Evolutionary conservation across 768 basidiomycete genomes (phyloP).

Genomic region (Sutorius australiensis): DNA sequence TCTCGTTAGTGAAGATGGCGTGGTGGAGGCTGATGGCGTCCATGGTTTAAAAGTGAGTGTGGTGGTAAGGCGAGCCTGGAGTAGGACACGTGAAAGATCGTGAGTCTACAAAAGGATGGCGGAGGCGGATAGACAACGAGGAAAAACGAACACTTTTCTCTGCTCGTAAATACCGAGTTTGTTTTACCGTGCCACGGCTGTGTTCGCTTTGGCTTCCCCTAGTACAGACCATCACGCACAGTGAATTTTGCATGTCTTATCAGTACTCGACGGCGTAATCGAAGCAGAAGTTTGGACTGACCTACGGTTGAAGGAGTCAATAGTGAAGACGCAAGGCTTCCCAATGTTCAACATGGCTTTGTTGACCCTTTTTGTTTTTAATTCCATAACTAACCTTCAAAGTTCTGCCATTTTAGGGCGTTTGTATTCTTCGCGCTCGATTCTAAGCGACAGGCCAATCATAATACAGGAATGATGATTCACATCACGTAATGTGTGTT

Average conservation of each 20-base stretch:
- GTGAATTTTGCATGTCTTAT: background rate
- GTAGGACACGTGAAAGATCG: slow-evolving; percentile 7
- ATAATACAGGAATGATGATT: slow-evolving; percentile 8
- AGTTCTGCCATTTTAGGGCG: slow-evolving; percentile 10
- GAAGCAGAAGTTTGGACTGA: slow-evolving; percentile 3
- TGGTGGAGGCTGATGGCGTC: slow-evolving; percentile 59
- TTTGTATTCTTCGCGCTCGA: slow-evolving; percentile 7
- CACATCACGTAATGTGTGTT: slow-evolving; percentile 24
- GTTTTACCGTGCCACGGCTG: background rate
- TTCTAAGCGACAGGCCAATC: slow-evolving; percentile 18
- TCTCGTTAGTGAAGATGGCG: slow-evolving; percentile 42
- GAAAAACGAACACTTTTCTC: slow-evolving; percentile 12
- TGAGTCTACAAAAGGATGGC: slow-evolving; percentile 10
- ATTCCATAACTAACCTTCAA: slow-evolving; percentile 6
- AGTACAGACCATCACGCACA: slow-evolving; percentile 2
- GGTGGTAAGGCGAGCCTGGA: slow-evolving; percentile 7
- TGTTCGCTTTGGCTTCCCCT: slow-evolving; percentile 8
- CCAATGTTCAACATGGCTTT: slow-evolving; percentile 6
- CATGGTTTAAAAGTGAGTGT: slow-evolving; percentile 39
- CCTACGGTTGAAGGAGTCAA: slow-evolving; percentile 4
- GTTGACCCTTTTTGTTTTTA: slow-evolving; percentile 17
- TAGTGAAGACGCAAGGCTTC: background rate
- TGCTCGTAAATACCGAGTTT: slow-evolving; percentile 14
- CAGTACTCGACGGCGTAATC: background rate
- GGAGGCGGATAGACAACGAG: slow-evolving; percentile 6